Base-by-base conservation (phyloP, 2,329 filamentous ascomycete genomes). In the Penicillium hesseltinei region DNA sequence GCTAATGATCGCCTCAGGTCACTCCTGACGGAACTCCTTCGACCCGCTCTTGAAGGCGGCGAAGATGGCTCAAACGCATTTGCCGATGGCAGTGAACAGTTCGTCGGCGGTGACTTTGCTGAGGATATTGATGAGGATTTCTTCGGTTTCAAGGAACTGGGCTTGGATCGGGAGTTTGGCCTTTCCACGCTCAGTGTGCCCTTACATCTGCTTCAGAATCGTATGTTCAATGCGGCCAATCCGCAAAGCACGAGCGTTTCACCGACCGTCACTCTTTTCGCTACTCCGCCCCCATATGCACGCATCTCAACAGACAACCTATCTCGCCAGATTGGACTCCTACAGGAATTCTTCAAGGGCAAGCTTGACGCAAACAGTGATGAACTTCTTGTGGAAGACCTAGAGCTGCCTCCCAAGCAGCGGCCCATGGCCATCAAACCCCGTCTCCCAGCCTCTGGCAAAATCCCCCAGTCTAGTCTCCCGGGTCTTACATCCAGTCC, bases 91-190 rank as follows among this genome's bases (percentile, higher is more conserved):
- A 96, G 92, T 74, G 94, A 99, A 63, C 94, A 97, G 71, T 99
- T 97, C 66, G 88, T 97, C 47, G 91, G 90, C 45, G 94, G 94
- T 60, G 94, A 99, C 74, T 99, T 99, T 73, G 94, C 94, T 0
- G 94, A 97, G 72, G 94, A 99, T 66, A 89, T 99, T 13, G 93
- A 92, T 60, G 94, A 99, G 79, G 94, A 99, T 77, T 99, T 97
- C 83, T 99, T 99, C 70, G 94, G 94, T 29, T 97, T 99, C 84
- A 92, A 92, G 71, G 92, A 96, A 59, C 84, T 99, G 45, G 94
- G 94, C 43, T 83, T 99, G 57, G 92, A 96, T 69, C 88, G 87
- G 66, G 94, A 99, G 72, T 89, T 97, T 71, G 92, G 92, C 19
- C 82, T 94, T 60, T 88, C 93, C 33, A 89, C 89, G 64, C 84